Base-by-base conservation (phyloP, 306 rosid genomes). In the Castanea sativa region DNA sequence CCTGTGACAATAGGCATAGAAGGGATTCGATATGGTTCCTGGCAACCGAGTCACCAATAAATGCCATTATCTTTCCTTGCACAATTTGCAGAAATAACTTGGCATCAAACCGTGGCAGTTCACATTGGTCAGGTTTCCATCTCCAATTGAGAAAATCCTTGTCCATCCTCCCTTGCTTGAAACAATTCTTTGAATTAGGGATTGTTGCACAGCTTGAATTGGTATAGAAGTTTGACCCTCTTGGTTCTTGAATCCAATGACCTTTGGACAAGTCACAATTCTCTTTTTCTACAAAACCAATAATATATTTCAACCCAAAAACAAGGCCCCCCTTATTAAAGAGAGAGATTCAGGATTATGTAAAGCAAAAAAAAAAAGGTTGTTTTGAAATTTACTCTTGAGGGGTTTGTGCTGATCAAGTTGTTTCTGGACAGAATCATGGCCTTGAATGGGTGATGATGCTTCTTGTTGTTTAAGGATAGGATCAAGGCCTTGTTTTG, bases 21-120 rank as follows among this genome's bases (percentile, higher is more conserved):
- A 95, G 90, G 38, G 99, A 95, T 43, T 95, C 99, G 71, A 91
- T 27, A 33, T 95, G 97, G 83, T 95, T 95, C 56, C 97, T 86
- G 9, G 98, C 85, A 23, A 95, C 94, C 73, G 99, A 95, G 71
- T 95, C 98, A 6, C 99, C 99, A 41, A 95, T 71, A 69, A 95
- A 95, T 1, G 91, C 97, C 91, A 93, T 78, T 74, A 78, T 95
- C 81, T 90, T 95, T 1, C 96, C 97, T 21, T 87, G 83, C 70
- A 90, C 87, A 15, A 88, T 78, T 53, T 82, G 74, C 73, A 91
- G 86, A 56, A 95, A 95, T 1, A 72, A 55, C 52, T 41, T 89
- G 9, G 93, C 80, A 20, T 90, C 88, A 29, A 95, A 91, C 32
- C 84, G 67, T 0, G 90, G 94, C 11, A 95, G 90, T 2, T 93